Evolutionary conservation across 129 eudicot species (phyloP).

Genomic region (Rutidosis leptorrhynchoides): DNA sequence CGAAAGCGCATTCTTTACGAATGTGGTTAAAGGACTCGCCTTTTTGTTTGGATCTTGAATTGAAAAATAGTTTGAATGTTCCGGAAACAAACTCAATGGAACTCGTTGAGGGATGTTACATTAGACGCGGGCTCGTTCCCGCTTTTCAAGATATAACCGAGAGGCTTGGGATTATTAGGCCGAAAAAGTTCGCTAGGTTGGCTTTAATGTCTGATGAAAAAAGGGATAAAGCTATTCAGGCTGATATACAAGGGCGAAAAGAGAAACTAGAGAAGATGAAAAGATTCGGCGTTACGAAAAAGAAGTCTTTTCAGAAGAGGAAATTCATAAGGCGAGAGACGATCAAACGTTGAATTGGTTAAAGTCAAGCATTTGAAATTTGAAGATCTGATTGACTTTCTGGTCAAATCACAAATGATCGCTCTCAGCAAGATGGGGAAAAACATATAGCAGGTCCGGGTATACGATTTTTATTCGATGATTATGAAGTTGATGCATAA

Average conservation of each 20-base stretch:
- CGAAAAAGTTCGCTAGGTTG: constrained; percentile 81
- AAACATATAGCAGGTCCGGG: background rate
- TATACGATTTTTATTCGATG: background rate
- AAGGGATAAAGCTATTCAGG: constrained; percentile 68
- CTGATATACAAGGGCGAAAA: constrained; percentile 75
- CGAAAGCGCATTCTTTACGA: constrained; percentile 90
- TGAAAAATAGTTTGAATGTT: constrained; percentile 56
- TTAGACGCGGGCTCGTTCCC: constrained; percentile 86
- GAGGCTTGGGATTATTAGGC: constrained; percentile 74
- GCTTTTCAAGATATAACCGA: constrained; percentile 75
- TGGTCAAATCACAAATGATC: constrained; percentile 10
- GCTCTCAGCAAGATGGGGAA: background rate
- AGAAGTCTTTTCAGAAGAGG: constrained; percentile 29
- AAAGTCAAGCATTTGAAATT: background rate
- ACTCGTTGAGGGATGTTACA: constrained; percentile 72
- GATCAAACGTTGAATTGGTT: constrained; percentile 22
- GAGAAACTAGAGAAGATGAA: constrained; percentile 66
- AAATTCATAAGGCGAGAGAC: constrained; percentile 37
- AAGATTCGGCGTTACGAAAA: constrained; percentile 36
- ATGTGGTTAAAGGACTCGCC: constrained; percentile 99
- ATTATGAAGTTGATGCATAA: constrained; percentile 10
- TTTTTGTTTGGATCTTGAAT: constrained; percentile 89
- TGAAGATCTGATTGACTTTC: constrained; percentile 15
- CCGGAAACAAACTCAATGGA: constrained; percentile 82
- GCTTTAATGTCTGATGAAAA: constrained; percentile 87